phyloP scores from a whole-genome alignment of 163 green algal species.

The Coccomyxa subellipsoidea region DNA sequence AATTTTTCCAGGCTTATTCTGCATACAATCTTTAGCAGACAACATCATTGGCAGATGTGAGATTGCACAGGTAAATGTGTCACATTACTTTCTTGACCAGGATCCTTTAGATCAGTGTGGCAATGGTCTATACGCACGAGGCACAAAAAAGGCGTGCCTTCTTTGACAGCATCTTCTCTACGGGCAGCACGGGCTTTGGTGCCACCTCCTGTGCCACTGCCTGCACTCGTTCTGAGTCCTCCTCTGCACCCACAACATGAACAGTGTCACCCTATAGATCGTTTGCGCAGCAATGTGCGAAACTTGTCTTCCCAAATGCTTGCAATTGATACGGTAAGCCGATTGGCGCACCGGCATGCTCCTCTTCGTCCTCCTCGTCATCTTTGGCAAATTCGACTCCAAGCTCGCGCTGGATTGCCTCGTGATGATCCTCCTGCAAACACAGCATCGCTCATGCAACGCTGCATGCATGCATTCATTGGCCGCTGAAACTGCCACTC shows the following conservation, averaged over 20 bases:
- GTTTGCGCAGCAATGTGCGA: too few species aligned
- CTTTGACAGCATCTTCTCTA: slow-evolving; percentile 14
- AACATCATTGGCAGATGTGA: too few species aligned
- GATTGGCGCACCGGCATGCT: not conserved
- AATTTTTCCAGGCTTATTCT: too few species aligned
- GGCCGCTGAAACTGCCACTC: too few species aligned
- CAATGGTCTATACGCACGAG: not conserved
- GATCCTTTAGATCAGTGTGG: not conserved
- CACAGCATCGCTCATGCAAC: too few species aligned
- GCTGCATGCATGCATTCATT: slow-evolving; percentile 4
- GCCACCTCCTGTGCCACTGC: slow-evolving; percentile 1
- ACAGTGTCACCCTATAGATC: too few species aligned
- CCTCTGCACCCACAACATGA: not conserved
- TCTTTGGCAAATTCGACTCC: slow-evolving; percentile 14
- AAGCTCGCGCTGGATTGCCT: slow-evolving; percentile 28
- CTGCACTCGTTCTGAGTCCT: not conserved
- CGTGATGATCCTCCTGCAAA: slow-evolving; percentile 15
- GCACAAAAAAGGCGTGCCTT: not conserved
- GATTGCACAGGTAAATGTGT: too few species aligned
- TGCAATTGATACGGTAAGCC: too few species aligned
- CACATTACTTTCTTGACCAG: too few species aligned
- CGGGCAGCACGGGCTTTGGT: not conserved
- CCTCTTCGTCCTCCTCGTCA: slow-evolving; percentile 19
- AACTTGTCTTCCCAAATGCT: too few species aligned
- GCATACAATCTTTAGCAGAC: too few species aligned